A percentile compares a stretch with the other conserved stretches of the same genome.
phyloP scores from a whole-genome alignment of 305 asterid species.

The Coffea humblotiana region DNA sequence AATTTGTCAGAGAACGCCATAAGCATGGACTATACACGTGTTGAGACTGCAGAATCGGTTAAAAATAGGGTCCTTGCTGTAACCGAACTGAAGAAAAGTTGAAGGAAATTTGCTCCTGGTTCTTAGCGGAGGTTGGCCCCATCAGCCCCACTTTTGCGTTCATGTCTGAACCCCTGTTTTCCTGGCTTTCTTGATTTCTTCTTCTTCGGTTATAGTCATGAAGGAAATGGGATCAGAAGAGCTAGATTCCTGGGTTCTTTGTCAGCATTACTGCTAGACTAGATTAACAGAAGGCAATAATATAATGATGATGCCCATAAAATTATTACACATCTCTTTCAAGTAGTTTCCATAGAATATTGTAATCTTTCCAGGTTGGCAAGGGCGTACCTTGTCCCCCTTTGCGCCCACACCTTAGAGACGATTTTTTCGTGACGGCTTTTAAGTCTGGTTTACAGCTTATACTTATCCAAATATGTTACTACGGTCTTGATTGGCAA shows the following conservation, averaged over 20 bases:
- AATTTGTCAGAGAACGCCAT: conserved; percentile 51
- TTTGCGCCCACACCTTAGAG: conserved; percentile 5
- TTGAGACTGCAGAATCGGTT: conserved; percentile 51
- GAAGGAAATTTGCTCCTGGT: conserved; percentile 34
- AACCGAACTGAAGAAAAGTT: conserved; percentile 25
- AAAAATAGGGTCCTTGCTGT: conserved; percentile 29
- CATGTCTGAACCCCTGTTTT: conserved; percentile 17
- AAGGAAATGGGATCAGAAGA: conserved; percentile 34
- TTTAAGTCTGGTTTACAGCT: neutral
- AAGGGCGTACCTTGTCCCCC: neutral
- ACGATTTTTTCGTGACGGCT: neutral
- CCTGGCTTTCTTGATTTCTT: conserved; percentile 9
- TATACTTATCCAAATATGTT: neutral
- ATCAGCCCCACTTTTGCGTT: conserved; percentile 37
- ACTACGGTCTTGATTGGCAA: too few species aligned
- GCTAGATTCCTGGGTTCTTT: conserved; percentile 44
- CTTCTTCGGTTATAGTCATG: conserved; percentile 34
- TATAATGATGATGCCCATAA: conserved; percentile 9
- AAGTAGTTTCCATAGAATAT: conserved; percentile 20
- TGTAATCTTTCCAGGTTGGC: conserved; percentile 52
- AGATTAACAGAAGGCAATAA: conserved; percentile 19
- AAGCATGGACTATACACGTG: conserved; percentile 57
- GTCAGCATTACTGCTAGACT: conserved; percentile 30
- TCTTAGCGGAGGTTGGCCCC: conserved; percentile 53
- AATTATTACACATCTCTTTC: conserved; percentile 16